These are phyloP conservation scores for Pseudogymnoascus verrucosus DNA, from an alignment of 2,329 filamentous ascomycete genomes.

Conservation along the genomic window DNA sequence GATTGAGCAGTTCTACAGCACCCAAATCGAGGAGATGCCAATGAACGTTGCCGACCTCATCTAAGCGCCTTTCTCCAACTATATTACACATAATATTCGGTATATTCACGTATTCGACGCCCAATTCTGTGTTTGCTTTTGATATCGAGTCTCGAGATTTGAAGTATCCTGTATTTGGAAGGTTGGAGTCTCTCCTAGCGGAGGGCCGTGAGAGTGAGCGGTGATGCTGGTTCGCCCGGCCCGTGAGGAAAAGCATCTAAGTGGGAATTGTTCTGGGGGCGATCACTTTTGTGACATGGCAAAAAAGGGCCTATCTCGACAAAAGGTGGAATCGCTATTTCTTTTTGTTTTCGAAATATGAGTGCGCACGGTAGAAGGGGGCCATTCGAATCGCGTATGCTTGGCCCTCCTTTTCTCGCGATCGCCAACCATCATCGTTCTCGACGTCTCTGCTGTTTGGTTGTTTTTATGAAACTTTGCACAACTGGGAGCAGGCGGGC, in stretches of 20 bases:
- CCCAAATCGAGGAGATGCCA: constrained; percentile 99
- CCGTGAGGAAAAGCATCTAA: constrained; percentile 22
- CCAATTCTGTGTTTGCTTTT: constrained; percentile 4
- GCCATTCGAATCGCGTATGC: constrained; percentile 6
- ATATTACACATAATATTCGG: constrained; percentile 8
- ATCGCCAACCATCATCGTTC: constrained; percentile 5
- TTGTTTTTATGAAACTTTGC: constrained; percentile 8
- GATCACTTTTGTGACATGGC: neutral
- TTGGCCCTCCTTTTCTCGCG: constrained; percentile 6
- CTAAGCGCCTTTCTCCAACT: constrained; percentile 36
- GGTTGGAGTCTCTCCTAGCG: constrained; percentile 12
- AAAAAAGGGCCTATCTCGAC: constrained; percentile 3
- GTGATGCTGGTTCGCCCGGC: constrained; percentile 28
- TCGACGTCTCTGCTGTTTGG: constrained; percentile 7
- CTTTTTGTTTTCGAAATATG: constrained; percentile 5
- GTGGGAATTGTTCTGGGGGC: constrained; percentile 1
- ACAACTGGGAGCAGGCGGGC: constrained; percentile 3
- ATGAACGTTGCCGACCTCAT: constrained; percentile 81
- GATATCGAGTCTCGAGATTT: constrained; percentile 1
- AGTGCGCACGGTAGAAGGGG: constrained; percentile 4
- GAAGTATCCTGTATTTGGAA: constrained; percentile 3
- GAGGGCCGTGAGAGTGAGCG: constrained; percentile 29
- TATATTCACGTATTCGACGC: constrained; percentile 7
- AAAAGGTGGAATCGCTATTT: constrained; percentile 5
- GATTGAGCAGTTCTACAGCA: constrained; percentile 99